These are phyloP conservation scores for Cryphonectria radicalis DNA, from an alignment of 2,329 filamentous ascomycete genomes.

Conservation along the genomic window DNA sequence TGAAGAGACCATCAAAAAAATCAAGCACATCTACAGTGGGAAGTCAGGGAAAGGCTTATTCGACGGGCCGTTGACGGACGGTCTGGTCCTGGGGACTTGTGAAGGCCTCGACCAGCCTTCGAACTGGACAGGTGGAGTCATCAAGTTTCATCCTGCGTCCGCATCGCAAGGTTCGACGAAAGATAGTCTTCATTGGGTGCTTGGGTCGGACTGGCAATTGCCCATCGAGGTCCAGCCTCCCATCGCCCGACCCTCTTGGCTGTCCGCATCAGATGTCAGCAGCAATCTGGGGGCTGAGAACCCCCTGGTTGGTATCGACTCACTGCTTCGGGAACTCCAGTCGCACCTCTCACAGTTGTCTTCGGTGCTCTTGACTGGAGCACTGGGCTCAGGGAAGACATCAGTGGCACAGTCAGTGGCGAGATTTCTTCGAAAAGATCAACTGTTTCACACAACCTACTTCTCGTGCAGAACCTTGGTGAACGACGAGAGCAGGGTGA, in stretches of 20 bases:
- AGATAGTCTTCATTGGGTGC: conserved; percentile 67
- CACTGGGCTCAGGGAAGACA: conserved; percentile 88
- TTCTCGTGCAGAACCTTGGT: conserved; percentile 86
- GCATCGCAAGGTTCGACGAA: conserved; percentile 48
- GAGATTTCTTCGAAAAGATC: conserved; percentile 70
- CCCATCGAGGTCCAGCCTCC: conserved; percentile 77
- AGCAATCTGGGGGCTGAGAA: not conserved
- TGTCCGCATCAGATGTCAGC: conserved; percentile 50
- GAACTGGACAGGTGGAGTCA: conserved; percentile 81
- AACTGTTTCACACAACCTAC: conserved; percentile 81
- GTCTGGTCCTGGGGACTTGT: conserved; percentile 71
- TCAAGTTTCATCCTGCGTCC: conserved; percentile 73
- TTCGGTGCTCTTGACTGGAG: conserved; percentile 87
- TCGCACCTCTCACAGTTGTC: conserved; percentile 82
- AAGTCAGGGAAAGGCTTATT: conserved; percentile 66
- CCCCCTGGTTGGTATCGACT: conserved; percentile 84
- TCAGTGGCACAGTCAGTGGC: conserved; percentile 77
- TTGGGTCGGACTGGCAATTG: conserved; percentile 76
- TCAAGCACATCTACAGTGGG: conserved; percentile 72
- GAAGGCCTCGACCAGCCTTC: conserved; percentile 57
- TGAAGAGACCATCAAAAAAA: conserved; percentile 74
- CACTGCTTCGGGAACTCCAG: conserved; percentile 71
- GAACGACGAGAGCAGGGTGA: conserved; percentile 87
- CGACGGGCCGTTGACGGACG: conserved; percentile 86
- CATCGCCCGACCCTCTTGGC: conserved; percentile 66